phyloP scores from a whole-genome alignment of 768 basidiomycete genomes.

The Russula vinacea region DNA sequence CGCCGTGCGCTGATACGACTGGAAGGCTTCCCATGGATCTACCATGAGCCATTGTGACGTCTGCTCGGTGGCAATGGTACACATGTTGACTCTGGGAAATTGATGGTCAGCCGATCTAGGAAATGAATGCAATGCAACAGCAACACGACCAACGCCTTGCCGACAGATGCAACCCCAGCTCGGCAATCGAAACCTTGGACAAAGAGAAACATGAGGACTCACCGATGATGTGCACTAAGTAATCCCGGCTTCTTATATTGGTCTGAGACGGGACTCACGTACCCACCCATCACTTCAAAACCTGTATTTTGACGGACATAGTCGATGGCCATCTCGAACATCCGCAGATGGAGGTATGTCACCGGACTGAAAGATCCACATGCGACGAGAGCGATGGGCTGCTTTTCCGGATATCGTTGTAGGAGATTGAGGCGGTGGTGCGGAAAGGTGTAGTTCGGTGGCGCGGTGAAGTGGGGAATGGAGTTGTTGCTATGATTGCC shows the following conservation, averaged over 20 bases:
- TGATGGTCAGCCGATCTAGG: not conserved
- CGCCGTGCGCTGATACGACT: constrained; percentile 92
- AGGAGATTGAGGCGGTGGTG: constrained; percentile 57
- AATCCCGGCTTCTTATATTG: constrained; percentile 95
- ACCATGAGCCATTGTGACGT: constrained; percentile 96
- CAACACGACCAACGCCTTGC: not conserved
- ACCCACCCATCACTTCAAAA: constrained; percentile 92
- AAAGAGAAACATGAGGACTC: constrained; percentile 37
- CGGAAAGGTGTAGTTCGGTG: constrained; percentile 65
- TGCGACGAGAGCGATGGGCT: constrained; percentile 89
- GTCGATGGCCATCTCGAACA: constrained; percentile 99
- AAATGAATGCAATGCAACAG: not conserved
- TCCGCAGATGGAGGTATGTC: constrained; percentile 93
- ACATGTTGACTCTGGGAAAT: constrained; percentile 70
- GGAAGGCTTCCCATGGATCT: constrained; percentile 96
- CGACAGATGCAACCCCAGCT: not conserved
- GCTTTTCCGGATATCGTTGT: constrained; percentile 62
- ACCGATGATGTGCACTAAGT: constrained; percentile 85
- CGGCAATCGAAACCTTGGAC: too few species aligned
- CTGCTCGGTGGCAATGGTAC: constrained; percentile 83
- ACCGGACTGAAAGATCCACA: constrained; percentile 98
- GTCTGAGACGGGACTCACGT: constrained; percentile 94
- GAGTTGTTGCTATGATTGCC: not conserved
- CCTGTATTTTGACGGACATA: constrained; percentile 87
- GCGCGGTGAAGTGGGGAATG: constrained; percentile 50